phyloP scores from a whole-genome alignment of 768 basidiomycete genomes.

The Suillus occidentalis region DNA sequence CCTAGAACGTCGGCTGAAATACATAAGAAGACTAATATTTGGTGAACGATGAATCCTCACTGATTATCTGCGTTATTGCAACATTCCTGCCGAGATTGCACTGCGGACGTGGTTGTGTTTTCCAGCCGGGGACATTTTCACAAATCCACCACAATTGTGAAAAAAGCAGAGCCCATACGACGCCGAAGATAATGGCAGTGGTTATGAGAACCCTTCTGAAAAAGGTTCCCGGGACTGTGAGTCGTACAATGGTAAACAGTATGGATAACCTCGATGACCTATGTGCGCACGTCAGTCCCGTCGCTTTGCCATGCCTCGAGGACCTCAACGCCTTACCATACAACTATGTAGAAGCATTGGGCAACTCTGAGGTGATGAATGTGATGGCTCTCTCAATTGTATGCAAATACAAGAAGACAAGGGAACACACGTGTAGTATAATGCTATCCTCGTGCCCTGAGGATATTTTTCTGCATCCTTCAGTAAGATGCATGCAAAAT shows the following conservation, averaged over 20 bases:
- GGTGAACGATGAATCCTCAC: not conserved
- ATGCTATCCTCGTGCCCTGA: not conserved
- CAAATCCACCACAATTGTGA: not conserved
- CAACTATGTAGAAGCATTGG: not conserved
- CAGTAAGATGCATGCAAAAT: not conserved
- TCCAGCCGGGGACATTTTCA: not conserved
- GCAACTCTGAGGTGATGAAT: not conserved
- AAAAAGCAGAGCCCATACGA: not conserved
- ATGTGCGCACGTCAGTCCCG: not conserved
- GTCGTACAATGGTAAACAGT: not conserved
- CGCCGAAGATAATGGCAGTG: not conserved
- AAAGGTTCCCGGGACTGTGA: not conserved
- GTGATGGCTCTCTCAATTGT: not conserved
- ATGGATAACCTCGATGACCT: not conserved
- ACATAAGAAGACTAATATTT: not conserved
- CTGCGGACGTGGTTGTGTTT: not conserved
- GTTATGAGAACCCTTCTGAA: not conserved
- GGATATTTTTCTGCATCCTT: not conserved
- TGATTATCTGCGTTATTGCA: not conserved
- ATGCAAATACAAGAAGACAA: not conserved
- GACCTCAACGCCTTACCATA: not conserved
- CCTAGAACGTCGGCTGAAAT: slow-evolving; percentile 47
- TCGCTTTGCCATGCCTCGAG: not conserved
- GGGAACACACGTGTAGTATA: not conserved
- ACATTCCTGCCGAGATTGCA: not conserved